Evolutionary conservation across 116 monocot species (phyloP).

Genomic region (Cymodocea nodosa): DNA sequence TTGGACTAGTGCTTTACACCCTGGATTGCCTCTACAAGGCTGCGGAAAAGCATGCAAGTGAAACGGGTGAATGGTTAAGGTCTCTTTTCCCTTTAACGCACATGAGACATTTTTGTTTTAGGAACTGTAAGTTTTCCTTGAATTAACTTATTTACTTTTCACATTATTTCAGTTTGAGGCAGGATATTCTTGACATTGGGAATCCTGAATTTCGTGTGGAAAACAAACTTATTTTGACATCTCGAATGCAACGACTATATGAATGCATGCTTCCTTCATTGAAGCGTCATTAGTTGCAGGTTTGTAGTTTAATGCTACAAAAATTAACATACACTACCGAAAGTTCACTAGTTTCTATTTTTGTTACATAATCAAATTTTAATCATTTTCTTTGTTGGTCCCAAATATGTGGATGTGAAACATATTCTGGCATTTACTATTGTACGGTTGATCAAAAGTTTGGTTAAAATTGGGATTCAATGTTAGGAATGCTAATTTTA

Average conservation of each 20-base stretch:
- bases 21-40: conserved; percentile 71
- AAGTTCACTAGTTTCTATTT: too few relatives aligned
- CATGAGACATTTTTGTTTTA: background rate
- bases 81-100: conserved; percentile 7
- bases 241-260: conserved; percentile 61
- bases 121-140: too few relatives aligned
- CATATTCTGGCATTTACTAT: too few relatives aligned
- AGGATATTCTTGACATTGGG: conserved; percentile 55
- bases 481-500: too few relatives aligned
- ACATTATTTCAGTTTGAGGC: conserved; percentile 38
- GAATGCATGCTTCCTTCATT: conserved; percentile 66
- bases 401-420: too few relatives aligned
- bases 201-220: conserved; percentile 31
- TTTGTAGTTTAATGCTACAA: background rate
- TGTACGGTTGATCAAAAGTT: too few relatives aligned
- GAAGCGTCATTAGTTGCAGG: conserved; percentile 2
- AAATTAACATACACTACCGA: too few relatives aligned
- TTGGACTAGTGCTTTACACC: conserved; percentile 57
- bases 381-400: too few relatives aligned
- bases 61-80: conserved; percentile 76
- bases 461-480: too few relatives aligned
- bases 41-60: conserved; percentile 62
- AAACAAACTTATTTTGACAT: conserved; percentile 54
- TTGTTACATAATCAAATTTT: too few relatives aligned
- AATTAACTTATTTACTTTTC: background rate